A percentile compares a stretch with the other conserved stretches of the same genome.
Evolutionary conservation across 2,329 filamentous ascomycete species (phyloP).

Genomic region (Colletotrichum tropicicola): DNA sequence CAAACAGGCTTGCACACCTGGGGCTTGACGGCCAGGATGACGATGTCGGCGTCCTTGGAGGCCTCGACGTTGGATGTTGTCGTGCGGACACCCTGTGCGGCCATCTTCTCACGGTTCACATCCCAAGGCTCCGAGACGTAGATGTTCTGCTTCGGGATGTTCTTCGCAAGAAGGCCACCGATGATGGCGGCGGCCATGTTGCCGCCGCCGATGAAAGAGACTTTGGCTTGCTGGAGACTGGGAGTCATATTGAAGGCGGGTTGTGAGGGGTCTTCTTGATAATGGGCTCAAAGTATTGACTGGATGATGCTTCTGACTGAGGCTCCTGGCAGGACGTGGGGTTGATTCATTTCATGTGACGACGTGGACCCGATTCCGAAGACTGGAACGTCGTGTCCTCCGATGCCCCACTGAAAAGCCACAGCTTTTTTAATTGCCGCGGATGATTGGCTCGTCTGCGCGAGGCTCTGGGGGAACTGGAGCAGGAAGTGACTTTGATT

Average conservation of each 20-base stretch:
- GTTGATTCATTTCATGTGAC: background rate
- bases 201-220: conserved; percentile 48
- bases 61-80: conserved; percentile 57
- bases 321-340: background rate
- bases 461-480: too few relatives aligned
- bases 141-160: conserved; percentile 53
- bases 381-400: background rate
- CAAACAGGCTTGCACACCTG: conserved; percentile 58
- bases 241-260: conserved; percentile 22
- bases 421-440: too few relatives aligned
- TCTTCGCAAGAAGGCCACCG: conserved; percentile 54
- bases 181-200: conserved; percentile 64
- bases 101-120: conserved; percentile 60
- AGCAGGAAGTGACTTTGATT: too few relatives aligned
- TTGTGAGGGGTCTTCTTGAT: background rate
- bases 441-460: background rate
- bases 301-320: background rate
- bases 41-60: conserved; percentile 51
- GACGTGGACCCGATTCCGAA: too few relatives aligned
- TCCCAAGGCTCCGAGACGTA: conserved; percentile 61
- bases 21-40: conserved; percentile 61
- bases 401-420: background rate
- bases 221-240: conserved; percentile 19
- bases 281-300: too few relatives aligned
- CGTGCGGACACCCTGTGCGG: conserved; percentile 53